These are phyloP conservation scores for Saxophila tyrrhenica DNA, from an alignment of 495 filamentous ascomycete species.

Conservation along the genomic window DNA sequence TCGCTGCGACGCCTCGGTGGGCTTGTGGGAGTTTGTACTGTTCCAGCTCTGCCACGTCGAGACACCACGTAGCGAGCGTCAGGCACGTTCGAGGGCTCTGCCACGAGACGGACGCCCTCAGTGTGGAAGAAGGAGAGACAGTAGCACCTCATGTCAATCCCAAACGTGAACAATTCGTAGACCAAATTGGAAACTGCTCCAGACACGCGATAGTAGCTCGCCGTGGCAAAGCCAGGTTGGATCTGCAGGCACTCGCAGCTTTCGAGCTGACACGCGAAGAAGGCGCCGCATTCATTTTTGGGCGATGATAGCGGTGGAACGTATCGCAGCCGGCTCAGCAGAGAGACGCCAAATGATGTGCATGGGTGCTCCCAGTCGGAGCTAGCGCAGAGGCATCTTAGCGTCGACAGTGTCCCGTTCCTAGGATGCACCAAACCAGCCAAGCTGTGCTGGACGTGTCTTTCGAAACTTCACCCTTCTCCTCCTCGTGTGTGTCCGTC, in stretches of 20 bases:
- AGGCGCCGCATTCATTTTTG: neutral
- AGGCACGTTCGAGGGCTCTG: neutral
- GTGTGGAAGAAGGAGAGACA: neutral
- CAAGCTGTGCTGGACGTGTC: constrained; percentile 5
- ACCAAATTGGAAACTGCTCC: neutral
- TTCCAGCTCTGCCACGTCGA: neutral
- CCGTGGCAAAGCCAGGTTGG: neutral
- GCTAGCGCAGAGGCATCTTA: constrained; percentile 1
- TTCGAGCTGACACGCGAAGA: neutral
- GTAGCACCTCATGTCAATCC: neutral
- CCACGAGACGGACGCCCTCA: neutral
- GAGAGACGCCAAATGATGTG: neutral
- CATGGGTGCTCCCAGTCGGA: neutral
- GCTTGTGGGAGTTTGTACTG: neutral
- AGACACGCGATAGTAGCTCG: neutral
- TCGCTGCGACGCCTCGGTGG: neutral
- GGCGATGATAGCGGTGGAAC: neutral
- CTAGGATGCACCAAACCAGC: constrained; percentile 5
- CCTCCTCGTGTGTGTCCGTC: constrained; percentile 3
- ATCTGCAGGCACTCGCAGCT: neutral
- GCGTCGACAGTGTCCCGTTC: neutral
- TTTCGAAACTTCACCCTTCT: constrained; percentile 9
- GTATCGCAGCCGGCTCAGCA: neutral
- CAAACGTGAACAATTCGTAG: neutral
- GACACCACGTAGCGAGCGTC: neutral